These are phyloP conservation scores for Bipolaris victoriae DNA, from an alignment of 2,329 filamentous ascomycete genomes.

Conservation along the genomic window DNA sequence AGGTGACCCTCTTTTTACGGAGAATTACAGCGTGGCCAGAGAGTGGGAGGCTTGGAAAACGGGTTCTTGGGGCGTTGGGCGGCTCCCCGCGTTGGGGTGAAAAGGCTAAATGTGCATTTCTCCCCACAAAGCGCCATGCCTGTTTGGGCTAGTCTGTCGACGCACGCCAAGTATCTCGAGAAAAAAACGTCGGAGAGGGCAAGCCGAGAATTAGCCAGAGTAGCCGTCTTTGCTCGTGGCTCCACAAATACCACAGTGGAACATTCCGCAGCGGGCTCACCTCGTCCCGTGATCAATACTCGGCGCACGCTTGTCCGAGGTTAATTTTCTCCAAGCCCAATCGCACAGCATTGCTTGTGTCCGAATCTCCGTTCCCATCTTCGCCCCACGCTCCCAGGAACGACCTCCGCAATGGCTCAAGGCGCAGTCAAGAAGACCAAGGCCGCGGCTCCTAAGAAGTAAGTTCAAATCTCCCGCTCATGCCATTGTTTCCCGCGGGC, in stretches of 20 bases:
- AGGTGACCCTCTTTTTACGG: neutral
- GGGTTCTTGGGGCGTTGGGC: slow-evolving; percentile 38
- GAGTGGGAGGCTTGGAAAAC: slow-evolving; percentile 27
- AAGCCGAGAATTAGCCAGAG: slow-evolving; percentile 15
- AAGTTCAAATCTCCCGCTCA: slow-evolving; percentile 13
- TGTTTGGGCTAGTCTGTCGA: slow-evolving; percentile 12
- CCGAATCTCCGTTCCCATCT: slow-evolving; percentile 8
- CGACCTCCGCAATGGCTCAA: slow-evolving; percentile 53
- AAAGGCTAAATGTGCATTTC: slow-evolving; percentile 36
- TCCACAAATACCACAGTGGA: slow-evolving; percentile 1
- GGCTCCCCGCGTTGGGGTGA: slow-evolving; percentile 17
- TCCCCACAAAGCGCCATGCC: slow-evolving; percentile 28
- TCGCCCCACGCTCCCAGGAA: slow-evolving; percentile 6
- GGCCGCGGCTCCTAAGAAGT: slow-evolving; percentile 50
- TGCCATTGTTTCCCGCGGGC: neutral
- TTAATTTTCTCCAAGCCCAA: neutral
- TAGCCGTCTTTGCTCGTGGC: slow-evolving; percentile 11
- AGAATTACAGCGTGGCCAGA: neutral
- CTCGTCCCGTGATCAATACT: neutral
- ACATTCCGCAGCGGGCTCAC: neutral
- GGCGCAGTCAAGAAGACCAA: slow-evolving; percentile 56
- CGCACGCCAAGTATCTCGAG: slow-evolving; percentile 18
- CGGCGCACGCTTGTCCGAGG: slow-evolving; percentile 4
- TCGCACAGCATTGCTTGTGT: neutral
- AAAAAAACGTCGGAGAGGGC: slow-evolving; percentile 22